These are phyloP conservation scores for Pascua guehoae DNA, from an alignment of 1,284 basidiomycete genomes.

Conservation along the genomic window DNA sequence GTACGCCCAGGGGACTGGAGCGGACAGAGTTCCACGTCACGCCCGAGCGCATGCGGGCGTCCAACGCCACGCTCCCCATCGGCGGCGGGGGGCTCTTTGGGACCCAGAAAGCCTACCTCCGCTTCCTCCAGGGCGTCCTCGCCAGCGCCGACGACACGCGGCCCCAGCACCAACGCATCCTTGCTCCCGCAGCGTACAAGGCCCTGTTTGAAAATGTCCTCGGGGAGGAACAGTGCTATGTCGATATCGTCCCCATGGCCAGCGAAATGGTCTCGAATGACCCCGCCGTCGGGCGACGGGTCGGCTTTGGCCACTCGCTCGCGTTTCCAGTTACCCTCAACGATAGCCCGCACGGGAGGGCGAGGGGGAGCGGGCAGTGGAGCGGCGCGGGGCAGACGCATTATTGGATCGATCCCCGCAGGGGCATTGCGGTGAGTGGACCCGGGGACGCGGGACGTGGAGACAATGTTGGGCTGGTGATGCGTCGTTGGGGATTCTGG, in stretches of 20 bases:
- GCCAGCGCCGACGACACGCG: background rate
- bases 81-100: conserved; percentile 40
- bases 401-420: too few relatives aligned
- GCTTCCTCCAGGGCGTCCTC: conserved; percentile 19
- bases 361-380: too few relatives aligned
- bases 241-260: background rate
- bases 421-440: too few relatives aligned
- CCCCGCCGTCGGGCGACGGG: background rate
- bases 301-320: conserved; percentile 7
- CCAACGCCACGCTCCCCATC: background rate
- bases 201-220: conserved; percentile 17
- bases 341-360: too few relatives aligned
- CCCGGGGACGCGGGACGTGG: too few relatives aligned
- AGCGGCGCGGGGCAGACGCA: background rate
- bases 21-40: background rate
- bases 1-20: background rate
- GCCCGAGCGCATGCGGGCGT: background rate
- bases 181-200: background rate
- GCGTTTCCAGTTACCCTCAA: conserved; percentile 17
- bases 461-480: too few relatives aligned
- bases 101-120: conserved; percentile 30
- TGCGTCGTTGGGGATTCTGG: too few relatives aligned
- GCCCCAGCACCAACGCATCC: too few relatives aligned
- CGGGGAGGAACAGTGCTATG: background rate
- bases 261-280: background rate